Base-by-base conservation (phyloP, 1,284 basidiomycete genomes). In the Sporisorium reilianum region DNA sequence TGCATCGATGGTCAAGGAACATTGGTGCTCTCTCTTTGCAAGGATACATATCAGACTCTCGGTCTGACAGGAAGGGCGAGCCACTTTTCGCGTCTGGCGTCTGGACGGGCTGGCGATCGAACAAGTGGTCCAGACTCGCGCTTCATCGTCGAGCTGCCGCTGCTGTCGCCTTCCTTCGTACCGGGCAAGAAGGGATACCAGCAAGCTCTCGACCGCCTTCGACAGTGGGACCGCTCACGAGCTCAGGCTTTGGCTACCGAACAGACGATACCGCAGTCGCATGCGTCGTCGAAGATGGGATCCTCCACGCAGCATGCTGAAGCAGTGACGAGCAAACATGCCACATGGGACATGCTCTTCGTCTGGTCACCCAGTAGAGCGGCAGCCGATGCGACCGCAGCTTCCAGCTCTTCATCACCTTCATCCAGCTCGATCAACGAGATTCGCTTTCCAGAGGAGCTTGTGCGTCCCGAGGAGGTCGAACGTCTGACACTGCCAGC, bases 31-130 rank as follows among this genome's bases (percentile, higher is more conserved):
- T 81, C 80, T 3, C 69, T 84, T 1, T 72, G 64, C 51, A 80
- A 80, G 44, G 80, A 82, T n/a, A 84, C 82, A 14, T 84, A 84
- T 50, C 81, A 82, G 49, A 75, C 75, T 5, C 75, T 84, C 3
- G 82, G 82, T 14, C 69, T 84, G 10, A 75, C 76, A 5, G 82
- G 82, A 12, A 64, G 81, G 16, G 75, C 78, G 1, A 71, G 77
- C 46, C 78, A 80, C 44, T 80, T 79, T 32, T 67, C 71, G 0
- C 70, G 71, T 18, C 44, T 67, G 26, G 55, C 81, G 3, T 82
- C 80, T 0, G 82, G 82, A n/a, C 65, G 81, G 8, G 71, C 72
- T n/a, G 80, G 72, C 3, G 82, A 84, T 25, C 66, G 82, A 4
- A 76, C 59, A 8, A 79, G 76, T 23, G 82, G 82, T 0, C 53